Evolutionary conservation across 495 filamentous ascomycete species (phyloP), one percentile per base, ranked within the genome.

Genomic region (Platismatia glauca): DNA sequence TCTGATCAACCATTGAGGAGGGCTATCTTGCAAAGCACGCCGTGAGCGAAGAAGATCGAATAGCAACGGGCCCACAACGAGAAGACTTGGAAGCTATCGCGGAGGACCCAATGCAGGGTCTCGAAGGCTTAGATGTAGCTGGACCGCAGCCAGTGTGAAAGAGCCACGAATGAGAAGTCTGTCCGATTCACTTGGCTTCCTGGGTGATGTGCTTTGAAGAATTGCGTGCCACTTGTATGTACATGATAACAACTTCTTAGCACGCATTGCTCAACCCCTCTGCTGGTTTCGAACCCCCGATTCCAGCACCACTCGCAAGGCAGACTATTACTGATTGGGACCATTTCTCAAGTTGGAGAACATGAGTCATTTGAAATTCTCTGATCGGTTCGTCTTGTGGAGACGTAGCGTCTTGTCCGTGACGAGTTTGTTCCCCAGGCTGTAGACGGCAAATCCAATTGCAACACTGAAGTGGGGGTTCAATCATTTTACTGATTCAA

Each of bases 361-460:
- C 3, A 7, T 43, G 4, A 6, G 34, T 57, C 55, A 65, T 37
- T 62, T 66, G 53, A 64, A 61, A 16, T 0, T 64, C 33, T 75
- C 72, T 34, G 75, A 73, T 60, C 79, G 77, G 66, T 77, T 77
- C 71, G 84, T 78, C 55, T 84, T 77, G 60, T 73, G 75, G 59
- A 97, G 85, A 72, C 94, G 87, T 70, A 98, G 86, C 66, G 87
- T 92, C 82, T 94, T 96, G 82, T 98, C 94, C 70, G 84, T 82
- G 62, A 83, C 74, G 67, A 98, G 79, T 79, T 97, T 96, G 66
- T 87, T 84, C 73, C 73, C 66, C 78, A 88, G 79, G 29, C 91
- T 90, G 82, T 91, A 96, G 71, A 78, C 67, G 62, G 89, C 95
- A 67, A 89, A 89, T 70, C 78, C 76, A 63, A 90, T 55, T 69